Conservation (phyloP, 139 green algal genomes). For the Marvania coccoides region DNA sequence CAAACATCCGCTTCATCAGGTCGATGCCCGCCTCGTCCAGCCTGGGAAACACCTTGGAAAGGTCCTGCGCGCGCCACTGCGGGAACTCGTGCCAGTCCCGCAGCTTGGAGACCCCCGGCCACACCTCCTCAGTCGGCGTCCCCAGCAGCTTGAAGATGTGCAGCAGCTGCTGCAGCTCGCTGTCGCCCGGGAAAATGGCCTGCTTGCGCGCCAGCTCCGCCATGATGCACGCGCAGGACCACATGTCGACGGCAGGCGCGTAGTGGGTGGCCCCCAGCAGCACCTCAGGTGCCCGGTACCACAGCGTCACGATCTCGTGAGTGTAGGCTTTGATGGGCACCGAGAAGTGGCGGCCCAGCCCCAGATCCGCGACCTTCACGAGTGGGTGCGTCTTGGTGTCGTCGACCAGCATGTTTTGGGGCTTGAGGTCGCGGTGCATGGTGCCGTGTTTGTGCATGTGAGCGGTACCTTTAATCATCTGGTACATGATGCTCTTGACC, state of each 20-base stretch:
- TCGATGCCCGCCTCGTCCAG: conserved; percentile 72
- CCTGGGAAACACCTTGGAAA: conserved; percentile 61
- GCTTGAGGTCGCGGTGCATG: conserved; percentile 97
- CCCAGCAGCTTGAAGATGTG: conserved; percentile 86
- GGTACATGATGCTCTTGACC: conserved; percentile 94
- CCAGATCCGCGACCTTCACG: conserved; percentile 97
- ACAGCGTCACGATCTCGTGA: conserved; percentile 98
- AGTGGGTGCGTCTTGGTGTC: conserved; percentile 35
- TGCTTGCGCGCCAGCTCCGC: conserved; percentile 73
- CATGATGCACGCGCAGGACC: conserved; percentile 98
- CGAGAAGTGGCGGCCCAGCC: conserved; percentile 88
- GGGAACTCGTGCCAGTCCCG: conserved; percentile 86
- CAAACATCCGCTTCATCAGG: conserved; percentile 64
- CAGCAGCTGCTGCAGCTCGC: conserved; percentile 82
- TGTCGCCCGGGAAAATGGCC: conserved; percentile 79
- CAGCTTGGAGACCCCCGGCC: conserved; percentile 69
- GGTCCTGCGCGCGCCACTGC: conserved; percentile 48
- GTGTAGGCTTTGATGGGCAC: conserved; percentile 99
- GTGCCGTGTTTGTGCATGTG: conserved; percentile 95
- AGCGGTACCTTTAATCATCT: conserved; percentile 88
- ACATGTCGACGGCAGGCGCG: conserved; percentile 95
- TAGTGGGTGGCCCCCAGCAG: conserved; percentile 94
- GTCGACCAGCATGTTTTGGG: conserved; percentile 95
- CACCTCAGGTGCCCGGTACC: conserved; percentile 98
- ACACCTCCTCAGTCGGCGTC: conserved; percentile 68